phyloP scores from a whole-genome alignment of 768 basidiomycete species.

The Trametes cinnabarina region DNA sequence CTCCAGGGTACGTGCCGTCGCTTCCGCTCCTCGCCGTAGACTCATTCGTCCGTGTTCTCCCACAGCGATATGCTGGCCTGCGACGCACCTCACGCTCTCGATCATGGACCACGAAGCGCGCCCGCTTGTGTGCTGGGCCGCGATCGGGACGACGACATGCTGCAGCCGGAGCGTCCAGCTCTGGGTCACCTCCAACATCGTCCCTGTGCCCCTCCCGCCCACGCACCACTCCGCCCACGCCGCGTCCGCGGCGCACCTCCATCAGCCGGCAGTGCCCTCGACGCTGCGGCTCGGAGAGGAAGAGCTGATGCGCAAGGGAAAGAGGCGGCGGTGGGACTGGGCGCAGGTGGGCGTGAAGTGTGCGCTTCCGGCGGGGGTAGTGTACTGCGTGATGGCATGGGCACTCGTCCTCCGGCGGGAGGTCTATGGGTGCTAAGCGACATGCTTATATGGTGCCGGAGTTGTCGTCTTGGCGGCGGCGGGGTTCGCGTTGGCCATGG shows the following conservation, averaged over 20 bases:
- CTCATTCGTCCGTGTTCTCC: background rate
- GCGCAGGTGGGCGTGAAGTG: constrained; percentile 65
- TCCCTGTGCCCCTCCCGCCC: constrained; percentile 17
- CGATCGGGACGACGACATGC: constrained; percentile 87
- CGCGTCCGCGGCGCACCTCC: background rate
- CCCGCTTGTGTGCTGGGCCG: constrained; percentile 86
- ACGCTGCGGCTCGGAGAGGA: constrained; percentile 9
- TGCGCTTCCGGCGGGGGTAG: constrained; percentile 65
- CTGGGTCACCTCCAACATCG: constrained; percentile 93
- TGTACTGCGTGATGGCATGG: constrained; percentile 86
- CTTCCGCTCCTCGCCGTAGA: no score
- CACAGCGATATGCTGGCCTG: constrained; percentile 91
- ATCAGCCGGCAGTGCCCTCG: background rate
- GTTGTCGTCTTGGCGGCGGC: no score
- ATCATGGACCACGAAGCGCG: constrained; percentile 67
- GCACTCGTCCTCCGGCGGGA: constrained; percentile 43
- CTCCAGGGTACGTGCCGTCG: constrained; percentile 53
- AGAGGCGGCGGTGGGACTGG: constrained; percentile 80
- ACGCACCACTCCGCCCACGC: background rate
- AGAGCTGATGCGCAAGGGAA: constrained; percentile 26
- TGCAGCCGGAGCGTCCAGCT: constrained; percentile 82
- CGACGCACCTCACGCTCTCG: constrained; percentile 80
- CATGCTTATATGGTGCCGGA: no score
- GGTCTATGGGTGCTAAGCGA: constrained; percentile 14
- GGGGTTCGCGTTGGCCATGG: no score